Percentiles rank a stretch among this genome's conserved stretches.
phyloP scores from a whole-genome alignment of 257 asterid genomes.

The Coffea canephora region DNA sequence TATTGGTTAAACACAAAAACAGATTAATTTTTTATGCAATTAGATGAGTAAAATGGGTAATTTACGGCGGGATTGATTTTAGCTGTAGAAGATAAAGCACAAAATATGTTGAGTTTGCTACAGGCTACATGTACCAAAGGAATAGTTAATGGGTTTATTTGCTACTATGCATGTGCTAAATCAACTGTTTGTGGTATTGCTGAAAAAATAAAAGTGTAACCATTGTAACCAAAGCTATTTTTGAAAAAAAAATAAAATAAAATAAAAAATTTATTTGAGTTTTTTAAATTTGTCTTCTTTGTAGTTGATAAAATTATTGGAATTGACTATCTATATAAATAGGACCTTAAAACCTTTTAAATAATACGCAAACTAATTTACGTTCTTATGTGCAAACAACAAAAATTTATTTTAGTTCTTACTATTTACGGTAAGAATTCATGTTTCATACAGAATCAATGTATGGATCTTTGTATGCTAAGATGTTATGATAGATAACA shows the following conservation, averaged over 20 bases:
- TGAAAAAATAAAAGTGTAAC: neutral
- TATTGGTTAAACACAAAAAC: too few species aligned
- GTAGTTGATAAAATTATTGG: too few species aligned
- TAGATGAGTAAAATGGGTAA: too few species aligned
- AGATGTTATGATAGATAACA: too few species aligned
- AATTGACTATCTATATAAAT: neutral
- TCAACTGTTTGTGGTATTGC: neutral
- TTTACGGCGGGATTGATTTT: too few species aligned
- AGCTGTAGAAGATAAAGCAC: neutral
- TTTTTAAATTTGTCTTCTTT: neutral
- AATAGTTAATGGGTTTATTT: neutral
- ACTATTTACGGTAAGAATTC: neutral
- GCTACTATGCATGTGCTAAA: neutral
- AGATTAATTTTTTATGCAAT: too few species aligned
- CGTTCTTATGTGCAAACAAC: too few species aligned
- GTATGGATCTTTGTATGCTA: too few species aligned
- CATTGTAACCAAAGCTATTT: neutral
- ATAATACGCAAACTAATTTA: neutral
- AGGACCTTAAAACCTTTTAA: neutral
- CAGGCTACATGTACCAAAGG: neutral
- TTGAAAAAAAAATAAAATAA: neutral
- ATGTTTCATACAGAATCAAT: too few species aligned
- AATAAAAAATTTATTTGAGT: too few species aligned
- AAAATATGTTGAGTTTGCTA: neutral
- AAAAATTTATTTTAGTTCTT: neutral